These are phyloP conservation scores for Microglena sp. DNA, from an alignment of 139 green algal species.

Conservation along the genomic window DNA sequence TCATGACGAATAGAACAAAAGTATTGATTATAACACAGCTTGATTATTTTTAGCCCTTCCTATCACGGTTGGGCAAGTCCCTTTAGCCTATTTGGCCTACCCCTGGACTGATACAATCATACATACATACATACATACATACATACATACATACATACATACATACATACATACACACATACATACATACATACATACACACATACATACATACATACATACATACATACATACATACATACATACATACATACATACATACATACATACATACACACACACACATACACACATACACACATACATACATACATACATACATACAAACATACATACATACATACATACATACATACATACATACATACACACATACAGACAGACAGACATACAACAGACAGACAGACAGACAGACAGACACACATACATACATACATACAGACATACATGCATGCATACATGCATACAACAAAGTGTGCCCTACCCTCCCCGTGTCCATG, in stretches of 20 bases:
- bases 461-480: background rate
- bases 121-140: conserved; percentile 1
- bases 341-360: background rate
- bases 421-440: background rate
- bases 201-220: background rate
- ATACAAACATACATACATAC: background rate
- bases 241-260: background rate
- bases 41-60: too few relatives aligned
- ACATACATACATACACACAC: background rate
- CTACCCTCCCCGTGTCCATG: background rate
- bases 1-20: too few relatives aligned
- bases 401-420: conserved; percentile 1
- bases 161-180: background rate
- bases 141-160: background rate
- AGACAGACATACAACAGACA: background rate
- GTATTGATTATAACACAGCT: too few relatives aligned
- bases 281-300: background rate
- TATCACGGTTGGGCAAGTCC: too few relatives aligned
- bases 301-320: background rate
- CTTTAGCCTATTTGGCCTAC: too few relatives aligned
- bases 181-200: background rate
- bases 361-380: background rate
- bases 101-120: background rate
- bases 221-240: background rate
- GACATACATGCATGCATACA: background rate